Percentiles rank a stretch among this genome's conserved stretches.
These are phyloP conservation scores for Lithocarpus polystachyus DNA, from an alignment of 306 rosid species.

Conservation along the genomic window DNA sequence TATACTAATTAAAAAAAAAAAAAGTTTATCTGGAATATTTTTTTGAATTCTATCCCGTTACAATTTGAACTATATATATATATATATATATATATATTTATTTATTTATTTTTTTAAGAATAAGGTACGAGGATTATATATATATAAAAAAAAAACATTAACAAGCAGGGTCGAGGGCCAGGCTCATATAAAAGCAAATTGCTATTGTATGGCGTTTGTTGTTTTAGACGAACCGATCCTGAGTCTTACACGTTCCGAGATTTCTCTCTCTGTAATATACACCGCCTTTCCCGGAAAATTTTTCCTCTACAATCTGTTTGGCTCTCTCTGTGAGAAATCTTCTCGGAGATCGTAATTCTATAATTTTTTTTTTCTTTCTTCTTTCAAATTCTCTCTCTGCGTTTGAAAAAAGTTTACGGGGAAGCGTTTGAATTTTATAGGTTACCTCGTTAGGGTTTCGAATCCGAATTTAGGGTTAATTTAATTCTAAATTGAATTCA, in stretches of 20 bases:
- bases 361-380: not conserved
- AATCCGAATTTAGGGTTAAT: constrained; percentile 10
- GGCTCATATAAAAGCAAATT: not conserved
- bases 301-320: not conserved
- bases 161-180: not conserved
- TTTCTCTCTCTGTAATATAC: constrained; percentile 1
- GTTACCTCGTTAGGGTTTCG: constrained; percentile 16
- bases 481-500: not conserved
- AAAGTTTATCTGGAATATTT: no score
- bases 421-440: constrained; percentile 10
- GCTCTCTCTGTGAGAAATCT: not conserved
- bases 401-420: not conserved
- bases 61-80: no score
- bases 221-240: not conserved
- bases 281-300: not conserved
- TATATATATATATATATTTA: no score
- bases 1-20: no score
- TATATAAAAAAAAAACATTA: not conserved
- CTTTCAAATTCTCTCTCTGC: not conserved
- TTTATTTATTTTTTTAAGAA: no score
- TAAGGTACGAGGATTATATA: no score
- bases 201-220: not conserved
- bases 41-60: no score
- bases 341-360: not conserved
- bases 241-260: not conserved